Base-by-base conservation (phyloP, 805 yeast species). In the Hagleromyces aurorensis region DNA sequence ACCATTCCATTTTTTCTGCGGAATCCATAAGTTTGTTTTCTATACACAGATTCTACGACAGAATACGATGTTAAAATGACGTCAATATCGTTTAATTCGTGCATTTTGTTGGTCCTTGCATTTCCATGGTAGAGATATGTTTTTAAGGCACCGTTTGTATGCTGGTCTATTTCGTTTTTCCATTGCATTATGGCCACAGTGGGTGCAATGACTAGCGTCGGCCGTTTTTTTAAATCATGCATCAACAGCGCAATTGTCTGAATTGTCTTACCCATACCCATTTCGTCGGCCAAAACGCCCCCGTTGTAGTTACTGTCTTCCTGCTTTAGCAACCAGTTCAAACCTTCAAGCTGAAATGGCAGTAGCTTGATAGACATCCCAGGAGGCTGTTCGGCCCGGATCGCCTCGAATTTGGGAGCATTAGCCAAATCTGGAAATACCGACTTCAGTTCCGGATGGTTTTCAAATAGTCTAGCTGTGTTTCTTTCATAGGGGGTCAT, bases 181-280 rank as follows among this genome's bases (percentile, higher is more conserved):
- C 99, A 91, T 55, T 91, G 99, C 81, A 91, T 83, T 25, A 91
- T 61, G 0, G 97, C 97, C n/a, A 91, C 98, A 0, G 98, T 89
- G 0, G 99, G 99, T 0, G 96, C 97, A 12, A 91, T 81, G 4
- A 91, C 97, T 37, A 91, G 61, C 41, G 78, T 83, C 7, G 96
- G 96, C 7, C 72, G 61, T 41, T 75, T 77, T 0, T 62, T 47
- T 28, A 67, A 51, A 53, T 85, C 93, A 26, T 67, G 56, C 75
- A 87, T 73, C 49, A 91, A 72, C 25, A 91, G 59, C 0, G 93
- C 91, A 38, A 91, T 89, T 21, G 95, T 89, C 59, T 91, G 98
- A 28, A 91, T 87, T 1, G 99, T 91, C 48, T 91, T 91, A 40
- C 99, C 99, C 97, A 91, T 89, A 20, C 99, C 99, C 99, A 91